Conservation (phyloP, 108 stramenopile genomes). For the Skeletonema tropicum region DNA sequence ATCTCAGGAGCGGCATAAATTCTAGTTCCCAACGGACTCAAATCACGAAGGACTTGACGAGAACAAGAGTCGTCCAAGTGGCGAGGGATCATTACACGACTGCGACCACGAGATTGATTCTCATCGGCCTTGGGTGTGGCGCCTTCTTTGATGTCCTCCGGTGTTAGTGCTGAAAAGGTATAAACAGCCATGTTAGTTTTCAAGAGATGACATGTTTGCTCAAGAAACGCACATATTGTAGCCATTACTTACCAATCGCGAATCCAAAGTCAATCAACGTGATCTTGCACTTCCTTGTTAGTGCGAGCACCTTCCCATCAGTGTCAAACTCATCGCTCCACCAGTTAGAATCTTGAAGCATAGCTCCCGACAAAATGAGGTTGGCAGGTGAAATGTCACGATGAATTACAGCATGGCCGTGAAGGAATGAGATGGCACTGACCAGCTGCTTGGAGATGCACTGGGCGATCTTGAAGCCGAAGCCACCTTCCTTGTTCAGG, state of each 20-base stretch:
- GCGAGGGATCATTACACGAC: not conserved
- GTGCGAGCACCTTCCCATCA: conserved; percentile 48
- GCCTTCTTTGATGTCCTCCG: not conserved
- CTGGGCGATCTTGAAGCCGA: conserved; percentile 75
- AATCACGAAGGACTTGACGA: conserved; percentile 12
- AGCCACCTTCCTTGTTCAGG: conserved; percentile 70
- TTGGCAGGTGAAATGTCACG: conserved; percentile 88
- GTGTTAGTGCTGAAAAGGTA: not conserved
- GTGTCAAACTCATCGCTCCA: conserved; percentile 74
- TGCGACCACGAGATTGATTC: not conserved
- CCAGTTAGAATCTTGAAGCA: conserved; percentile 49
- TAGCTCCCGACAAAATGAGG: conserved; percentile 39
- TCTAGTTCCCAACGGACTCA: conserved; percentile 74
- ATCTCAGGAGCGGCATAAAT: conserved; percentile 87
- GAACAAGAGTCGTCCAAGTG: not conserved
- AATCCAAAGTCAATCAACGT: conserved; percentile 89
- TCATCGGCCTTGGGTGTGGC: not conserved
- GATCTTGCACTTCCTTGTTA: conserved; percentile 57
- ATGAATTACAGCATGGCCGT: conserved; percentile 84
- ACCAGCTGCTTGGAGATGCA: conserved; percentile 77
- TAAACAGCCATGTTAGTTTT: too few species aligned
- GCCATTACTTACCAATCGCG: conserved; percentile 31
- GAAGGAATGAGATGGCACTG: conserved; percentile 74
- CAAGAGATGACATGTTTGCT: too few species aligned
- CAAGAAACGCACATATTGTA: too few species aligned